Base-by-base conservation (phyloP, 78 protist species). In the Protostelium mycophagum region DNA sequence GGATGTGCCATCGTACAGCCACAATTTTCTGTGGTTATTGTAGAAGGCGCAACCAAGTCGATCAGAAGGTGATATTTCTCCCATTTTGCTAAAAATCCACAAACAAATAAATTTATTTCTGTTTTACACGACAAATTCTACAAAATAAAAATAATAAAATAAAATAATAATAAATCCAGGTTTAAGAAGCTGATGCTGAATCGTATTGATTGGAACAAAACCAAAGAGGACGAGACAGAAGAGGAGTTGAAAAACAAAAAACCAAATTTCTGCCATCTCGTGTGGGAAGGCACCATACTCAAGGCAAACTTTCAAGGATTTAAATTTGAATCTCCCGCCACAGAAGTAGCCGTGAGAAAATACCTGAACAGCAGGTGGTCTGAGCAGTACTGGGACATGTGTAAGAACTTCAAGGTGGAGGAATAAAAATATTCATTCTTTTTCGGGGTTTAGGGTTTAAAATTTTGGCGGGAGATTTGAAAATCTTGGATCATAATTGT, bases 281-380 rank as follows among this genome's bases (percentile, higher is more conserved):
- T 92, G 51, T 92, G 94, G 94, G 91, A 51, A 28, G 94, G 94
- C 39, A 91, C 94, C 29, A 89, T 92, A 29, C 85, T 10, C 29
- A 89, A 85, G 84, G 5, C 38, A n/a, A 86, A 89, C 34, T 92
- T 92, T 85, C 73, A 88, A 31, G 28, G 83, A 34, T 89, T 89
- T 29, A 83, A 89, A 34, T 36, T 88, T 83, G 73, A 51, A 16
- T 25, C 73, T 5, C 73, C 73, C 73, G 73, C 73, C 31, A 16
- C 31, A 51, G 73, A 51, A 16, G 73, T 16, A 16, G 73, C 31
- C 31, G 73, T 51, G 73, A 51, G 73, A 16, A 51, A 51, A 16
- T 51, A 51, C 73, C 73, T 51, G 31, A 51, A 16, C 16, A 16
- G 73, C 5, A 51, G 73, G 73, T 51, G 73, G 73, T 51, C 73